Evolutionary conservation across 805 yeast species (phyloP).

Genomic region (Candida palmyrensis): DNA sequence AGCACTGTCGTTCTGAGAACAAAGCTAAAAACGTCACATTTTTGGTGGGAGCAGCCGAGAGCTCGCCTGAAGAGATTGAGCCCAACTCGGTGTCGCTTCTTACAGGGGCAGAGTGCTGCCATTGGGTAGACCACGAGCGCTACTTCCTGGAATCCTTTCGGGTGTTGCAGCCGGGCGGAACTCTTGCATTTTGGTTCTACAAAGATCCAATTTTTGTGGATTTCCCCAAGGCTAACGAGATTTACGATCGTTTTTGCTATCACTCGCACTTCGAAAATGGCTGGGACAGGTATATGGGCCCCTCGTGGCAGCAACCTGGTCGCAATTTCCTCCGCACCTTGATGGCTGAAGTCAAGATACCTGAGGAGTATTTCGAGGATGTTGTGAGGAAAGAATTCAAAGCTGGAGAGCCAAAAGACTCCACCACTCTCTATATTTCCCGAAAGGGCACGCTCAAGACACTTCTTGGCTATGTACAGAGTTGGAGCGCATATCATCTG

Average conservation of each 20-base stretch:
- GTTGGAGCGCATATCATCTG: slow-evolving; percentile 36
- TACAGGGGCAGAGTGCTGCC: slow-evolving; percentile 82
- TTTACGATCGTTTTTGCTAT: slow-evolving; percentile 49
- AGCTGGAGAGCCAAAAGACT: slow-evolving; percentile 17
- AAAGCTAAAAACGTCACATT: slow-evolving; percentile 15
- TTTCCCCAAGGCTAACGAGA: slow-evolving; percentile 48
- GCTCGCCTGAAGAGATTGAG: slow-evolving; percentile 14
- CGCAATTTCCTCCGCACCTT: slow-evolving; percentile 30
- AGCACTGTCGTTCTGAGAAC: slow-evolving; percentile 17
- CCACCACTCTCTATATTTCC: slow-evolving; percentile 18
- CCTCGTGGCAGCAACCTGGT: slow-evolving; percentile 45
- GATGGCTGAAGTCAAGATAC: slow-evolving; percentile 34
- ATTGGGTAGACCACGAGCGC: slow-evolving; percentile 64
- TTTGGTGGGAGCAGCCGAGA: slow-evolving; percentile 21
- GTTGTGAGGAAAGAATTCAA: slow-evolving; percentile 21
- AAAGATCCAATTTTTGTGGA: slow-evolving; percentile 61
- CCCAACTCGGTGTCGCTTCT: slow-evolving; percentile 50
- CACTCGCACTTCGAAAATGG: slow-evolving; percentile 14
- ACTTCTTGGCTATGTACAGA: slow-evolving; percentile 23
- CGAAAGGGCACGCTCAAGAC: slow-evolving; percentile 13
- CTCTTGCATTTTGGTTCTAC: slow-evolving; percentile 76
- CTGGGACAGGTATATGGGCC: slow-evolving; percentile 46
- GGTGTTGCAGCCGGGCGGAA: slow-evolving; percentile 56
- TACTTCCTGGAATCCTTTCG: slow-evolving; percentile 48
- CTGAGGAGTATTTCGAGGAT: slow-evolving; percentile 18